Evolutionary conservation across 2,329 filamentous ascomycete genomes (phyloP).

Genomic region (Fusarium haematococcum): DNA sequence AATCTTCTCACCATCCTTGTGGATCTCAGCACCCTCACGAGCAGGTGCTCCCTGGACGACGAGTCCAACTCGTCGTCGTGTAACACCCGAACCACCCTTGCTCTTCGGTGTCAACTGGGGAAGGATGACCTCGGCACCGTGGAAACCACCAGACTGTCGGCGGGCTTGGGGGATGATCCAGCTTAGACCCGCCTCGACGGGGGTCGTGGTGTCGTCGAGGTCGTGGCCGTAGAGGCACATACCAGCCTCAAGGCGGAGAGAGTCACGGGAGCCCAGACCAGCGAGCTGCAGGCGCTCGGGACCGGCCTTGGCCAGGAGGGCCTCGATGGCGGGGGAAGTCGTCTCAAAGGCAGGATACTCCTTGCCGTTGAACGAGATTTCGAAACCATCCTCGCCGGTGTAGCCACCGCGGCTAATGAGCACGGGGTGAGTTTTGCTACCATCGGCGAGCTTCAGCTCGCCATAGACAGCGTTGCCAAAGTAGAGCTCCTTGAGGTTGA

Average conservation of each 20-base stretch:
- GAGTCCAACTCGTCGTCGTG: constrained; percentile 82
- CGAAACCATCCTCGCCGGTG: constrained; percentile 98
- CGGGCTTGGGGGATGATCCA: constrained; percentile 91
- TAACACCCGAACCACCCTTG: constrained; percentile 78
- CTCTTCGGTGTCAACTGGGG: constrained; percentile 79
- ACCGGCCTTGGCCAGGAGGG: constrained; percentile 74
- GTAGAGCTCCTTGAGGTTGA: constrained; percentile 75
- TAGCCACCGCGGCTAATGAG: constrained; percentile 91
- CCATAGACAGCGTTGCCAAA: constrained; percentile 83
- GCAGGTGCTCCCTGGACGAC: constrained; percentile 88
- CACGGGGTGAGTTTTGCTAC: constrained; percentile 53
- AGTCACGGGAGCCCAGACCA: constrained; percentile 91
- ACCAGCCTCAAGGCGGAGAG: constrained; percentile 91
- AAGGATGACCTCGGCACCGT: constrained; percentile 83
- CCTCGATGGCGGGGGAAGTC: constrained; percentile 70
- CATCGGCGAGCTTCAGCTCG: constrained; percentile 71
- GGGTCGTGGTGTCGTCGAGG: constrained; percentile 80
- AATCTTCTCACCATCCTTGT: constrained; percentile 74
- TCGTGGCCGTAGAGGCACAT: constrained; percentile 99
- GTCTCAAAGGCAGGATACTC: constrained; percentile 55
- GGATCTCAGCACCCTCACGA: constrained; percentile 86
- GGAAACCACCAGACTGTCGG: constrained; percentile 77
- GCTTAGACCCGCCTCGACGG: constrained; percentile 66
- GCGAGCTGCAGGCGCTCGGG: constrained; percentile 77
- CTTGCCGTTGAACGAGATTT: constrained; percentile 79